phyloP scores from a whole-genome alignment of 495 filamentous ascomycete species.

The Cudoniella acicularis region DNA sequence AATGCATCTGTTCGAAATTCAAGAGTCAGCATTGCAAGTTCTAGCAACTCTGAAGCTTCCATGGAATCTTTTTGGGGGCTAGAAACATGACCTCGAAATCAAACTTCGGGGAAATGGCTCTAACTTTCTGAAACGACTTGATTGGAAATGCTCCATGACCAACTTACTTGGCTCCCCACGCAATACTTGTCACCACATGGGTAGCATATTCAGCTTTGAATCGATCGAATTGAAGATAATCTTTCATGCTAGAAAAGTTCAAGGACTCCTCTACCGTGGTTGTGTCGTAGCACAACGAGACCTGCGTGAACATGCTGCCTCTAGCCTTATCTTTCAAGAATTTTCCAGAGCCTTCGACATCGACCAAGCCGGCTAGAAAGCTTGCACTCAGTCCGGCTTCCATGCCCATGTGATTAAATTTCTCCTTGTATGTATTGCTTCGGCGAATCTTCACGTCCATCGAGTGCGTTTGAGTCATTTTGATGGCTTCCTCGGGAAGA shows the following conservation, averaged over 20 bases:
- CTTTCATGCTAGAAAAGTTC: conserved; percentile 5
- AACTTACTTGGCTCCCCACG: conserved; percentile 26
- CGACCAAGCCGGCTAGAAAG: conserved; percentile 18
- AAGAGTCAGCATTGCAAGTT: too few relatives aligned
- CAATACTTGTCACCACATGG: conserved; percentile 25
- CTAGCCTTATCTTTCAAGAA: conserved; percentile 14
- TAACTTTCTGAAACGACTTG: not conserved
- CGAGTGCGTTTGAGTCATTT: not conserved
- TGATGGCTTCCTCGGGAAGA: conserved; percentile 13
- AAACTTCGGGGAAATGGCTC: not conserved
- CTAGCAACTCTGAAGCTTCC: too few relatives aligned
- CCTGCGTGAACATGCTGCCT: conserved; percentile 5
- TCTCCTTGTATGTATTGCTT: conserved; percentile 17
- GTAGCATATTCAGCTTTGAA: conserved; percentile 17
- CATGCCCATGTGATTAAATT: conserved; percentile 18
- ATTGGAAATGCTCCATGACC: conserved; percentile 5
- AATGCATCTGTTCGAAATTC: too few relatives aligned
- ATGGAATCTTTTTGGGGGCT: too few relatives aligned
- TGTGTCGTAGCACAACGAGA: conserved; percentile 16
- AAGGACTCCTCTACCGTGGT: conserved; percentile 18
- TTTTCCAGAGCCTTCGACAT: conserved; percentile 11
- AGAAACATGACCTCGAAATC: too few relatives aligned
- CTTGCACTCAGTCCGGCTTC: conserved; percentile 19
- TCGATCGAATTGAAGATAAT: not conserved
- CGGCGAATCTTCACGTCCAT: conserved; percentile 2